These are phyloP conservation scores for Corinectria fuckeliana DNA, from an alignment of 2,329 filamentous ascomycete genomes.

Conservation along the genomic window DNA sequence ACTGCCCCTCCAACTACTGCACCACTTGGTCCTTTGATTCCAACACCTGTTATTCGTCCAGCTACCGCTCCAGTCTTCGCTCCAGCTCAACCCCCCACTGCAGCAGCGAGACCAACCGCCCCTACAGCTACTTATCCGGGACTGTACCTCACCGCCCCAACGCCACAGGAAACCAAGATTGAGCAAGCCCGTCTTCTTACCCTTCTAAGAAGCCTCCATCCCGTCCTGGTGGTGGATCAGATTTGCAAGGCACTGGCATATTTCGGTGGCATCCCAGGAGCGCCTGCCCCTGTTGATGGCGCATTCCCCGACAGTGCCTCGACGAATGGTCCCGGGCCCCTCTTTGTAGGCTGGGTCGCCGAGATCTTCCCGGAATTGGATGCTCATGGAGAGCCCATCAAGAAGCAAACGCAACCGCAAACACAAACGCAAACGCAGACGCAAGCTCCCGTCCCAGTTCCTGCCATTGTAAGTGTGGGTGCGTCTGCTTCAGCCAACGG, in stretches of 20 bases:
- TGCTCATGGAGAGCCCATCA: background rate
- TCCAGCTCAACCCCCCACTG: conserved; percentile 1
- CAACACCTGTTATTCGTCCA: too few relatives aligned
- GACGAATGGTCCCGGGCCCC: conserved; percentile 62
- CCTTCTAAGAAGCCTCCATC: conserved; percentile 61
- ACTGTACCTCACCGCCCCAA: conserved; percentile 12
- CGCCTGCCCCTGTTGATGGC: conserved; percentile 57
- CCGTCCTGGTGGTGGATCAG: conserved; percentile 64
- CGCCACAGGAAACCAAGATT: conserved; percentile 57
- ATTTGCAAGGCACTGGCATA: conserved; percentile 68
- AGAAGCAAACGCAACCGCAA: conserved; percentile 38
- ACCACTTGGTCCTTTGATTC: background rate
- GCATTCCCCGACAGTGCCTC: conserved; percentile 63
- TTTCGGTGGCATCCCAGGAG: conserved; percentile 66
- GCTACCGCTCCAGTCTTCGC: background rate
- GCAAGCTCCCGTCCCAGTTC: background rate
- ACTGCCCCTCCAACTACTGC: background rate
- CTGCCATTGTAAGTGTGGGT: conserved; percentile 4
- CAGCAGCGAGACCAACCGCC: background rate
- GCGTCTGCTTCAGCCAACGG: conserved; percentile 15
- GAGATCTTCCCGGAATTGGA: conserved; percentile 64
- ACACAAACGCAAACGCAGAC: too few relatives aligned
- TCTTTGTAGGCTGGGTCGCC: conserved; percentile 67
- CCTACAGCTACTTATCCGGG: conserved; percentile 20
- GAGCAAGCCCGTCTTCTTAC: conserved; percentile 67